phyloP scores from a whole-genome alignment of 2,329 filamentous ascomycete genomes.

The Xylariales sp. region DNA sequence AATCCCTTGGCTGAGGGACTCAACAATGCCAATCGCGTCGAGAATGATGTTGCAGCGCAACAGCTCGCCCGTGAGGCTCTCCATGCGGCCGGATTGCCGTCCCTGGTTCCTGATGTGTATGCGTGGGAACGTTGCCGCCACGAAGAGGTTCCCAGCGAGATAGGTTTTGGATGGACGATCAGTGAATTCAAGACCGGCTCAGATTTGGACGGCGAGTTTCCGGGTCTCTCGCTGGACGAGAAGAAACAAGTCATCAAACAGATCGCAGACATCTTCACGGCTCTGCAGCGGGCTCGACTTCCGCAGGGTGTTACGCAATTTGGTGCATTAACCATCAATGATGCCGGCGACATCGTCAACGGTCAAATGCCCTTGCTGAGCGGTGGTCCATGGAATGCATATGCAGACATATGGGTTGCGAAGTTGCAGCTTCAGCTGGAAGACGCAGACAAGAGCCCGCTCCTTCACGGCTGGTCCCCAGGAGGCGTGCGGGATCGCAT shows the following conservation, averaged over 20 bases:
- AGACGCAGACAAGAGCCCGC: slow-evolving; percentile 9
- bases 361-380: slow-evolving; percentile 12
- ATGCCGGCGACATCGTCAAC: slow-evolving; percentile 12
- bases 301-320: slow-evolving; percentile 16
- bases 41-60: slow-evolving; percentile 23
- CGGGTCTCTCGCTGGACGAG: slow-evolving; percentile 7
- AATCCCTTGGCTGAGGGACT: slow-evolving; percentile 17
- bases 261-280: slow-evolving; percentile 16
- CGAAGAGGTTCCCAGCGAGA: slow-evolving; percentile 1
- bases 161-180: slow-evolving; percentile 18
- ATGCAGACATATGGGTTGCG: slow-evolving; percentile 7
- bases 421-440: slow-evolving; percentile 3
- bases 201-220: slow-evolving; percentile 16
- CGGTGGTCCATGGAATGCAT: slow-evolving; percentile 8
- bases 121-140: slow-evolving; percentile 10
- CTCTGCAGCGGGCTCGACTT: slow-evolving; percentile 14
- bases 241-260: slow-evolving; percentile 15
- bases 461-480: slow-evolving; percentile 9
- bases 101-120: slow-evolving; percentile 19
- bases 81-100: not conserved
- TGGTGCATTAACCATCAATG: slow-evolving; percentile 18
- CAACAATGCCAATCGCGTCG: slow-evolving; percentile 21
- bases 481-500: slow-evolving; percentile 7
- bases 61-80: slow-evolving; percentile 16
- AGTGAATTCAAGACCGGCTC: slow-evolving; percentile 20